Conservation (phyloP, 2,329 filamentous ascomycete genomes). For the Alternaria gansuensis region DNA sequence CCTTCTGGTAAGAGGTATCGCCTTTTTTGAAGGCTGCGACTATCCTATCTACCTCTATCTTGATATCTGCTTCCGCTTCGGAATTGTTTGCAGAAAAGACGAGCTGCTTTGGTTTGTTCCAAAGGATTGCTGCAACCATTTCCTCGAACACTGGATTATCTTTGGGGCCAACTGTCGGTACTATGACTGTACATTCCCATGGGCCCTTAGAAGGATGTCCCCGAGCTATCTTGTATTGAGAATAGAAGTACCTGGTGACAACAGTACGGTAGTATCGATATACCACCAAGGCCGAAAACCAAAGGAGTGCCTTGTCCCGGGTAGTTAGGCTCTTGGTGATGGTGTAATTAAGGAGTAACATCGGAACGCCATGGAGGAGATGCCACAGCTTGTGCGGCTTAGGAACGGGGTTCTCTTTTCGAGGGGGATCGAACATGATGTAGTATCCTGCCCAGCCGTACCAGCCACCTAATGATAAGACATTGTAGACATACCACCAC, state of each 20-base stretch:
- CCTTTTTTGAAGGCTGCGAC: neutral
- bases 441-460: neutral
- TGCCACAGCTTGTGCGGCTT: neutral
- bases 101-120: constrained; percentile 25
- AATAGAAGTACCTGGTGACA: constrained; percentile 30
- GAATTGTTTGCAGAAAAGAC: constrained; percentile 32
- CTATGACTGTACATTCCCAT: constrained; percentile 30
- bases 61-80: neutral
- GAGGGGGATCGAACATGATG: neutral
- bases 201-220: neutral
- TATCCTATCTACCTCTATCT: neutral
- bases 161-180: constrained; percentile 31
- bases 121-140: constrained; percentile 24
- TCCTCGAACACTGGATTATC: constrained; percentile 19
- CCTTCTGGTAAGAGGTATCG: neutral
- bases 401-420: neutral
- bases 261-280: constrained; percentile 36
- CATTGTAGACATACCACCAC: neutral
- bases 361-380: neutral
- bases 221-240: constrained; percentile 22
- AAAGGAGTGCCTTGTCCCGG: constrained; percentile 17
- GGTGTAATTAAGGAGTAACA: constrained; percentile 12
- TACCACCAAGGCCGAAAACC: constrained; percentile 24
- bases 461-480: neutral
- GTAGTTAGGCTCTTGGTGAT: constrained; percentile 7